Conservation (phyloP, 2,329 filamentous ascomycete species). For the Thelonectria rubi region DNA sequence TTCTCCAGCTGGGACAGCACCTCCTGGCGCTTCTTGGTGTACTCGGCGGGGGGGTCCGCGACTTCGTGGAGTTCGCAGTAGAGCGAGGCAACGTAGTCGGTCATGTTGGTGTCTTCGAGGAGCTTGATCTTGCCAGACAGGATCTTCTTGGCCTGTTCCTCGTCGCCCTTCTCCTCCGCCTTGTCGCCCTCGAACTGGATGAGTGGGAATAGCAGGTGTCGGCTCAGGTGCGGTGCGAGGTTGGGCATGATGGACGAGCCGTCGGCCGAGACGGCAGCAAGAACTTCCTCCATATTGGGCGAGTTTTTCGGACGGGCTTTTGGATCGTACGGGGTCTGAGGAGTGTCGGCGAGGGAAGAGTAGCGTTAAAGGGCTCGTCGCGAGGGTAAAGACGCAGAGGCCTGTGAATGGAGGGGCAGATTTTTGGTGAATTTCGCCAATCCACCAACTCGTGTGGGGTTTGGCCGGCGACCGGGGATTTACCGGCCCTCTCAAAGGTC, state of each 20-base stretch:
- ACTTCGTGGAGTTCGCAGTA: constrained; percentile 89
- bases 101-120: constrained; percentile 98
- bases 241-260: constrained; percentile 86
- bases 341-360: constrained; percentile 25
- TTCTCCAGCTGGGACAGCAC: constrained; percentile 84
- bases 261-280: constrained; percentile 66
- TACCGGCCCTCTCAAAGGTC: constrained; percentile 41
- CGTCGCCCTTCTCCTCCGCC: constrained; percentile 77
- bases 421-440: constrained; percentile 55
- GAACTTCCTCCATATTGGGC: constrained; percentile 53
- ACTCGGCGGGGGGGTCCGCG: constrained; percentile 82
- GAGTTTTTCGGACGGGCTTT: constrained; percentile 26
- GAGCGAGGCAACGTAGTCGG: constrained; percentile 92
- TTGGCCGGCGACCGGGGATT: constrained; percentile 45
- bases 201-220: constrained; percentile 95
- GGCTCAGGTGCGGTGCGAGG: constrained; percentile 90
- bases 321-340: constrained; percentile 15
- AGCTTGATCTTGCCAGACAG: constrained; percentile 91
- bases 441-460: constrained; percentile 50
- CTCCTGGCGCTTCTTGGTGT: constrained; percentile 86
- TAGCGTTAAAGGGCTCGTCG: constrained; percentile 42
- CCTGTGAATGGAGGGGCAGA: constrained; percentile 51
- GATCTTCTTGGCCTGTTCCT: constrained; percentile 71
- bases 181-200: constrained; percentile 89
- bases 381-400: constrained; percentile 36